Percentiles rank a stretch among this genome's conserved stretches.
phyloP scores from a whole-genome alignment of 208 protist genomes.

The Acanthamoeba triangularis region DNA sequence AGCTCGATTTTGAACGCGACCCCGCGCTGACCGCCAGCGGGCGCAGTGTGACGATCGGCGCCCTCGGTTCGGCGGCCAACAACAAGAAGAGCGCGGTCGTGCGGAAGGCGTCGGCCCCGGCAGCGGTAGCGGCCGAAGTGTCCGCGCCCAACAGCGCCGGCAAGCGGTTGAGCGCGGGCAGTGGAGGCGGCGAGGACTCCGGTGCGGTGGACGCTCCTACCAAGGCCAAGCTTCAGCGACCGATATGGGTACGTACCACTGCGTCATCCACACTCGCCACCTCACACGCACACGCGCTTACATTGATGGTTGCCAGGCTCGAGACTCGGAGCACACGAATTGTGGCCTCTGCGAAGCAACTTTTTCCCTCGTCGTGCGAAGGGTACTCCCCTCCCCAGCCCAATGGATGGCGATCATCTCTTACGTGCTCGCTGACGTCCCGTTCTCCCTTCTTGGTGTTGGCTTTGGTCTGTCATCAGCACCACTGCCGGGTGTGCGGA shows the following conservation, averaged over 20 bases:
- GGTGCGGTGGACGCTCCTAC: not conserved
- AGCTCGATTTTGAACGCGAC: conserved; percentile 1
- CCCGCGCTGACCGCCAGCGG: not conserved
- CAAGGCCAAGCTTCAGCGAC: not conserved
- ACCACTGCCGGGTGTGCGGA: conserved; percentile 54
- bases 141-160: not conserved
- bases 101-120: not conserved
- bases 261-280: not conserved
- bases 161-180: not conserved
- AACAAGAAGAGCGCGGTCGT: not conserved
- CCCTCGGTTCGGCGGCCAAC: not conserved
- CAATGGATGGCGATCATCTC: not conserved
- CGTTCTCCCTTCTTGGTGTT: not conserved
- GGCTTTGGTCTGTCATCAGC: not conserved
- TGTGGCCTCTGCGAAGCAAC: not conserved
- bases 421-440: not conserved
- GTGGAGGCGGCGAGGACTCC: not conserved
- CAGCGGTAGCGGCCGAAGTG: not conserved
- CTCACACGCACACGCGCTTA: not conserved
- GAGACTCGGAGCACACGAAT: not conserved
- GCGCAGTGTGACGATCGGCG: not conserved
- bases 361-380: conserved; percentile 48
- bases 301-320: not conserved
- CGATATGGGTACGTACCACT: not conserved
- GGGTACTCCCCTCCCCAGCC: not conserved